Percentiles rank a stretch among this genome's conserved stretches.
These are phyloP conservation scores for Russula abietina DNA, from an alignment of 768 basidiomycete species.

Conservation along the genomic window DNA sequence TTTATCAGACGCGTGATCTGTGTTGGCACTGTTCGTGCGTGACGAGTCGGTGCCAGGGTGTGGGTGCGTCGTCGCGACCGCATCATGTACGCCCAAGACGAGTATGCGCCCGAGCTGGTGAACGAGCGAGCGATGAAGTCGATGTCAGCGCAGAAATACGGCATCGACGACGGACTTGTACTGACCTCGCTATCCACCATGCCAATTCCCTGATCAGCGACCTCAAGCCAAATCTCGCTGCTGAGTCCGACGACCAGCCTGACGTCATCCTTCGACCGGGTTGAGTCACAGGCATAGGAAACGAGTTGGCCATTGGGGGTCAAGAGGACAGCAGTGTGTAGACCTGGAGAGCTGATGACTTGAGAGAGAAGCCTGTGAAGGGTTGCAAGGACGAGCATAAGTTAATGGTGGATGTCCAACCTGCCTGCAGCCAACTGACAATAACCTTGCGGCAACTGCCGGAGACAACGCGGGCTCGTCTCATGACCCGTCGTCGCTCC, in stretches of 20 bases:
- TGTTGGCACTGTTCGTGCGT: conserved; percentile 19
- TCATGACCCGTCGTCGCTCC: not conserved
- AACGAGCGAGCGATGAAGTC: not conserved
- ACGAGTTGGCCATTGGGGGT: conserved; percentile 72
- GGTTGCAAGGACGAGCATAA: conserved; percentile 65
- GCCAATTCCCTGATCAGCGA: conserved; percentile 54
- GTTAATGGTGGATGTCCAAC: not conserved
- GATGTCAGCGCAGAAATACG: not conserved
- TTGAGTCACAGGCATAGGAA: conserved; percentile 52
- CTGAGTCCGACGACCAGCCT: conserved; percentile 66
- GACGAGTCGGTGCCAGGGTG: conserved; percentile 21
- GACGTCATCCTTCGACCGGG: conserved; percentile 63
- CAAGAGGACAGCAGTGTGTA: conserved; percentile 68
- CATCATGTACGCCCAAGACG: conserved; percentile 56
- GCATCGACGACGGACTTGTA: not conserved
- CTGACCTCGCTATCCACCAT: conserved; percentile 77
- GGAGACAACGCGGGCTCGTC: not conserved
- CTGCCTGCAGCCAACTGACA: not conserved
- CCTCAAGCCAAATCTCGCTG: conserved; percentile 75
- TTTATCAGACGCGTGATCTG: conserved; percentile 26
- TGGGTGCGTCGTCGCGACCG: conserved; percentile 1
- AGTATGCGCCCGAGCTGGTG: conserved; percentile 62
- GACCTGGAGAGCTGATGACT: conserved; percentile 48
- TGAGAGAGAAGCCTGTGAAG: conserved; percentile 62
- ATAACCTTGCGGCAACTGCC: conserved; percentile 12